Conservation (phyloP, 257 asterid genomes). For the Forsythia viridissima region DNA sequence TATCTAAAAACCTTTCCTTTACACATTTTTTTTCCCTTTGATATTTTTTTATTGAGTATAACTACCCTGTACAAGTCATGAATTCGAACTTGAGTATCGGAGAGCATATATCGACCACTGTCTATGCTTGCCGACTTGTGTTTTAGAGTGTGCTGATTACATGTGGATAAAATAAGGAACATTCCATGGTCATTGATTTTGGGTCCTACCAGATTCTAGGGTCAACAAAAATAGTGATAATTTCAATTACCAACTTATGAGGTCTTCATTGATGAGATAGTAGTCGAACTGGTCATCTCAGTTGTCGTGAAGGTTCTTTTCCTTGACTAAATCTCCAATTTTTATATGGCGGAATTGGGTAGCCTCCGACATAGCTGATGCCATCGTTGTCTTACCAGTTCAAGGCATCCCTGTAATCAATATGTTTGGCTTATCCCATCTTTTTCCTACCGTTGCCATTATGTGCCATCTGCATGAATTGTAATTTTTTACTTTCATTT, state of each 20-base stretch:
- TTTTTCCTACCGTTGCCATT: conserved; percentile 36
- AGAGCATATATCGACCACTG: too few relatives aligned
- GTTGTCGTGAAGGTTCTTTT: conserved; percentile 87
- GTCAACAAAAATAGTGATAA: too few relatives aligned
- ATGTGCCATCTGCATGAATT: conserved; percentile 31
- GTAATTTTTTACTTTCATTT: too few relatives aligned
- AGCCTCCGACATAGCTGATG: conserved; percentile 78
- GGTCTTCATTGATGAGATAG: conserved; percentile 84
- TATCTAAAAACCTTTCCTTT: too few relatives aligned
- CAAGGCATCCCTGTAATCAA: conserved; percentile 92
- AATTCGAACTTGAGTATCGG: too few relatives aligned
- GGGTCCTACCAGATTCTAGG: too few relatives aligned
- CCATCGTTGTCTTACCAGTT: conserved; percentile 82
- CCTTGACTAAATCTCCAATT: conserved; percentile 81
- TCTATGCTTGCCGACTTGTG: too few relatives aligned
- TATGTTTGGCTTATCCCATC: conserved; percentile 68
- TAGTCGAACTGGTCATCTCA: conserved; percentile 88
- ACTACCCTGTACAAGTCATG: background rate
- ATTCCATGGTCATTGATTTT: too few relatives aligned
- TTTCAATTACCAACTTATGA: conserved; percentile 43
- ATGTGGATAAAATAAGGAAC: too few relatives aligned
- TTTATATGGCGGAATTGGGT: conserved; percentile 73
- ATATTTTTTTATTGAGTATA: background rate
- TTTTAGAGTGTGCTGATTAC: too few relatives aligned
- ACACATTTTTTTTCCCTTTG: too few relatives aligned